A percentile compares a stretch with the other conserved stretches of the same genome.
Conservation (phyloP, 2,329 filamentous ascomycete species). For the Penicillium rolfsii region DNA sequence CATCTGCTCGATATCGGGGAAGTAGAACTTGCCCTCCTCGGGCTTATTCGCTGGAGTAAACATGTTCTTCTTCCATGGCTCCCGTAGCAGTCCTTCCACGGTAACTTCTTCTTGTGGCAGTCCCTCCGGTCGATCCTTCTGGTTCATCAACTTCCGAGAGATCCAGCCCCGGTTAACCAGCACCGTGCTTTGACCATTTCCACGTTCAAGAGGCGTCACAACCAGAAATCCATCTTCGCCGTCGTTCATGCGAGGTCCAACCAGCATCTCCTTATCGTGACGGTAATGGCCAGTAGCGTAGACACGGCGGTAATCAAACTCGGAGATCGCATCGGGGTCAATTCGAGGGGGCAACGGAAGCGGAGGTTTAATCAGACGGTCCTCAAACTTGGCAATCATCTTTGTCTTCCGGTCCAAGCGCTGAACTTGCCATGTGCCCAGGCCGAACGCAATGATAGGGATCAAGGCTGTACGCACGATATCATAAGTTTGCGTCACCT, state of each 20-base stretch:
- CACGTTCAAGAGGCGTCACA: conserved; percentile 83
- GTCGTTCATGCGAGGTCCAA: conserved; percentile 86
- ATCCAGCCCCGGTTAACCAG: conserved; percentile 94
- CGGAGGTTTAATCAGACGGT: conserved; percentile 82
- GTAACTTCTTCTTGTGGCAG: conserved; percentile 72
- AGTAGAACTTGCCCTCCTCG: conserved; percentile 85
- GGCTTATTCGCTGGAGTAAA: conserved; percentile 92
- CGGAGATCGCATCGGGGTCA: conserved; percentile 76
- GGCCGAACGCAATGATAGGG: conserved; percentile 83
- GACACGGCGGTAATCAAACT: conserved; percentile 91
- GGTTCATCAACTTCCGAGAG: conserved; percentile 69
- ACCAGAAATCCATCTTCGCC: conserved; percentile 90
- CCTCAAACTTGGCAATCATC: conserved; percentile 86
- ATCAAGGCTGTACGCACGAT: conserved; percentile 68
- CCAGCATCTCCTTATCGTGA: conserved; percentile 94
- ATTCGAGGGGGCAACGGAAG: conserved; percentile 82
- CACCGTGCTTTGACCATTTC: conserved; percentile 65
- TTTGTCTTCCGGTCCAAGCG: conserved; percentile 93
- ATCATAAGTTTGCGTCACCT: conserved; percentile 14
- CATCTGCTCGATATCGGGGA: conserved; percentile 93
- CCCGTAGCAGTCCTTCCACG: conserved; percentile 80
- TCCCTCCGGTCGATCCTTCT: conserved; percentile 64
- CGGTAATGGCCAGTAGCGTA: conserved; percentile 72
- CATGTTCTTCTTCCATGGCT: conserved; percentile 97
- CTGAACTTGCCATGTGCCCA: conserved; percentile 95